These are phyloP conservation scores for Elaeis oleifera DNA, from an alignment of 202 grass and related monocot genomes.

Conservation along the genomic window DNA sequence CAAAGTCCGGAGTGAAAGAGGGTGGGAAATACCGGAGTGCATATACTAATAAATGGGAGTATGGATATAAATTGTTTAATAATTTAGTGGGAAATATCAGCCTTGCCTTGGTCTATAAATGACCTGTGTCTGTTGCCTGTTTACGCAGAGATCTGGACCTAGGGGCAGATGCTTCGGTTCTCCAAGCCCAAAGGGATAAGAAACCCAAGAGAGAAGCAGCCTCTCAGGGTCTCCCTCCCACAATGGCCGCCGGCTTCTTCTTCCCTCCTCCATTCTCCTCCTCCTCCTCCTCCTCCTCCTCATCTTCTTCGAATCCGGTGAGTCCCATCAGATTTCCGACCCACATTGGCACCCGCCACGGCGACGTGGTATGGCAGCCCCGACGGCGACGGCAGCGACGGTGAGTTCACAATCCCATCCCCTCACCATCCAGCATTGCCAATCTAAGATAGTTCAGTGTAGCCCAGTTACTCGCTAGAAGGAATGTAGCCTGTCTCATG, in stretches of 20 bases:
- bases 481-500: no score
- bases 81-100: slow-evolving; percentile 20
- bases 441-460: no score
- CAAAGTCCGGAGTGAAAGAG: not conserved
- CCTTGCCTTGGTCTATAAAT: slow-evolving; percentile 32
- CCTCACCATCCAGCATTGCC: no score
- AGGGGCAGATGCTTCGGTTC: slow-evolving; percentile 26
- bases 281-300: slow-evolving; percentile 20
- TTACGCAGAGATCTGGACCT: not conserved
- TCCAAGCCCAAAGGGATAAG: slow-evolving; percentile 43
- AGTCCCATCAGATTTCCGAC: slow-evolving; percentile 30
- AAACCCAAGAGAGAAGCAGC: not conserved
- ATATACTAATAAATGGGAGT: slow-evolving; percentile 17
- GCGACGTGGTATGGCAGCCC: slow-evolving; percentile 92
- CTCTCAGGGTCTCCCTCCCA: not conserved
- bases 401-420: slow-evolving; percentile 17
- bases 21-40: not conserved
- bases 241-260: slow-evolving; percentile 38
- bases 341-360: slow-evolving; percentile 79
- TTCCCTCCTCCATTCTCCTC: slow-evolving; percentile 15
- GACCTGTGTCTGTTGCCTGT: not conserved
- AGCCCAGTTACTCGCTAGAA: no score
- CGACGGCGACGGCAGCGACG: slow-evolving; percentile 80
- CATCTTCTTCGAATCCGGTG: slow-evolving; percentile 14
- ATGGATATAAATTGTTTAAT: slow-evolving; percentile 7